Evolutionary conservation across 345 rosid genomes (phyloP).

Genomic region (Citrus mangshanensis): DNA sequence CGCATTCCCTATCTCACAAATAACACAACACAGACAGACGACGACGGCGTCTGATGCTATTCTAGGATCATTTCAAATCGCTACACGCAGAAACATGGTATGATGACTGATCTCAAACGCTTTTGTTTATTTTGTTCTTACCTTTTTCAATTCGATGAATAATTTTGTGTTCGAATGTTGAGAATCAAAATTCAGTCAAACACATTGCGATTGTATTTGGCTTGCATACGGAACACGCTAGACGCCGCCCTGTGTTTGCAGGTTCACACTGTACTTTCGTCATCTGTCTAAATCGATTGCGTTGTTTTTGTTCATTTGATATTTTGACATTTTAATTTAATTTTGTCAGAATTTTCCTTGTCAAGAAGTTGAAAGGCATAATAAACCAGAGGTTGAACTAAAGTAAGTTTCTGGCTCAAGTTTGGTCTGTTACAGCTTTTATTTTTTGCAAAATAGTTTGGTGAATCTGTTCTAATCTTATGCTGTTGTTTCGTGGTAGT

Average conservation of each 20-base stretch:
- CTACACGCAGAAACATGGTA: not conserved
- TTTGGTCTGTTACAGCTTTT: not conserved
- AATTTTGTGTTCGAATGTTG: not conserved
- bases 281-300: not conserved
- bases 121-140: not conserved
- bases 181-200: slow-evolving; percentile 43
- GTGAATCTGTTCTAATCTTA: not conserved
- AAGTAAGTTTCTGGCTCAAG: slow-evolving; percentile 53
- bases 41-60: not conserved
- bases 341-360: slow-evolving; percentile 85
- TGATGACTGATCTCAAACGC: not conserved
- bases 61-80: not conserved
- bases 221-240: slow-evolving; percentile 85
- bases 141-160: not conserved
- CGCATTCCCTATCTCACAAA: not conserved
- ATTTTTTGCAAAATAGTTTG: not conserved
- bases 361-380: slow-evolving; percentile 99
- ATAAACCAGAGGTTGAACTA: slow-evolving; percentile 98
- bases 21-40: not conserved
- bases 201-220: slow-evolving; percentile 69
- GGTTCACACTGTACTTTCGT: slow-evolving; percentile 28
- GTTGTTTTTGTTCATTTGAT: slow-evolving; percentile 13
- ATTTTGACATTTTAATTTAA: not conserved
- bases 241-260: slow-evolving; percentile 96
- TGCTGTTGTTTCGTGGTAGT: not conserved